Percentiles rank a stretch among this genome's conserved stretches.
phyloP scores from a whole-genome alignment of 768 basidiomycete species.

The Russula vinacea region DNA sequence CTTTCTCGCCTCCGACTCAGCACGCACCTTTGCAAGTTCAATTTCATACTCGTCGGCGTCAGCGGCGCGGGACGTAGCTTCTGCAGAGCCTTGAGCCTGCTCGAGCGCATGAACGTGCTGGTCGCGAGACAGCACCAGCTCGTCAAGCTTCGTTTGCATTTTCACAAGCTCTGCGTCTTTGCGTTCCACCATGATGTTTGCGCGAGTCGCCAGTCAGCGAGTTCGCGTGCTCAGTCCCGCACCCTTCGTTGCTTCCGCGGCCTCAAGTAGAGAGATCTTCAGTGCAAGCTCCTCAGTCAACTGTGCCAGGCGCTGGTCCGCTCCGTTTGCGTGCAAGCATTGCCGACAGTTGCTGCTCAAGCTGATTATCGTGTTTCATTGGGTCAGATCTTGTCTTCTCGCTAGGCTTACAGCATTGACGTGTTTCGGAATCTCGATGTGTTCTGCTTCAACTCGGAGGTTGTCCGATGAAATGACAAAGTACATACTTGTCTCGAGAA shows the following conservation, averaged over 20 bases:
- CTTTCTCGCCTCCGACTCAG: no score
- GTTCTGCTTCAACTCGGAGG: conserved; percentile 47
- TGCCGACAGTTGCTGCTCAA: no score
- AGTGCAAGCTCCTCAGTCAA: conserved; percentile 69
- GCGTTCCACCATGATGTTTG: conserved; percentile 75
- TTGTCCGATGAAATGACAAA: conserved; percentile 2
- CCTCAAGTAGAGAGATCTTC: conserved; percentile 72
- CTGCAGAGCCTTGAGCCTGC: conserved; percentile 66
- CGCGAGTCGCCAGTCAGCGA: conserved; percentile 66
- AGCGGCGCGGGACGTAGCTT: conserved; percentile 65
- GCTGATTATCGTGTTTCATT: conserved; percentile 47
- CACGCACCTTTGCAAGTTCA: no score
- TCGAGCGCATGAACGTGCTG: conserved; percentile 86
- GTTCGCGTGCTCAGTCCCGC: conserved; percentile 54
- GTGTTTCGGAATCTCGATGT: conserved; percentile 79
- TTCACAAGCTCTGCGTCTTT: conserved; percentile 73
- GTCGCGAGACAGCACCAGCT: conserved; percentile 65
- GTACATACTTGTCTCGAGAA: conserved; percentile 88
- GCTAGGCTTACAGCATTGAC: conserved; percentile 45
- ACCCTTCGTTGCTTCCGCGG: conserved; percentile 43
- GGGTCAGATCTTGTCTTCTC: conserved; percentile 36
- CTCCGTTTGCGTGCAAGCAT: conserved; percentile 43
- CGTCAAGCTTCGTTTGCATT: conserved; percentile 66
- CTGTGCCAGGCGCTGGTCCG: conserved; percentile 54
- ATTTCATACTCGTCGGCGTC: conserved; percentile 82